These are phyloP conservation scores for Penicillium cinerascens DNA, from an alignment of 495 filamentous ascomycete species.

Conservation along the genomic window DNA sequence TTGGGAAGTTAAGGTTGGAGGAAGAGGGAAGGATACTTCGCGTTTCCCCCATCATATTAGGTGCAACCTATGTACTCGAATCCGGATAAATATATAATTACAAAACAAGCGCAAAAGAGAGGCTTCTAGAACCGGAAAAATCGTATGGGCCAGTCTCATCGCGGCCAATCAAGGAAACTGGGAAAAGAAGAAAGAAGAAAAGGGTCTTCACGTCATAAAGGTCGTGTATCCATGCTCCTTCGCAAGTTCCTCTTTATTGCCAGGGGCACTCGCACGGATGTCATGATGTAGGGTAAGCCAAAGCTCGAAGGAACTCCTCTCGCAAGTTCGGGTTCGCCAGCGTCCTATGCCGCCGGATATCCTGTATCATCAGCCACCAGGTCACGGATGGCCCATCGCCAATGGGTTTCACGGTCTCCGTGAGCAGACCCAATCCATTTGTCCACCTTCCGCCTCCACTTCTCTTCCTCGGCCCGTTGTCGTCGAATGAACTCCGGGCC, in stretches of 20 bases:
- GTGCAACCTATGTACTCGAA: constrained; percentile 4
- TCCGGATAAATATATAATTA: constrained; percentile 16
- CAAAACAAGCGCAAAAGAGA: constrained; percentile 3
- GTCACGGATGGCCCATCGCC: constrained; percentile 57
- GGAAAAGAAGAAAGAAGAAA: not conserved
- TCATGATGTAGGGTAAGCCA: not conserved
- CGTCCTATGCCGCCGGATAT: not conserved
- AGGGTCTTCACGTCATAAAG: constrained; percentile 25
- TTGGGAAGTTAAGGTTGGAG: not conserved
- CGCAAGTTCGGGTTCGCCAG: not conserved
- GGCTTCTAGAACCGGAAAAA: constrained; percentile 13
- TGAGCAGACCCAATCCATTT: constrained; percentile 62
- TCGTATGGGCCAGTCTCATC: constrained; percentile 24
- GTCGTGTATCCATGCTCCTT: constrained; percentile 18
- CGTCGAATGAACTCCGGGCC: constrained; percentile 89
- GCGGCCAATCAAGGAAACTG: constrained; percentile 12
- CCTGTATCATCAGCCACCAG: constrained; percentile 27
- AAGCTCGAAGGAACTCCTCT: not conserved
- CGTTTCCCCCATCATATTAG: not conserved
- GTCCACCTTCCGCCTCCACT: constrained; percentile 80
- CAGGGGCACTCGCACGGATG: not conserved
- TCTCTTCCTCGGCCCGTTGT: constrained; percentile 85
- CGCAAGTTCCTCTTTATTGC: not conserved
- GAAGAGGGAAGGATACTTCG: not conserved
- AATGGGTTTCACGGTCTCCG: constrained; percentile 39